These are phyloP conservation scores for Hericium erinaceus DNA, from an alignment of 768 basidiomycete genomes.

Conservation along the genomic window DNA sequence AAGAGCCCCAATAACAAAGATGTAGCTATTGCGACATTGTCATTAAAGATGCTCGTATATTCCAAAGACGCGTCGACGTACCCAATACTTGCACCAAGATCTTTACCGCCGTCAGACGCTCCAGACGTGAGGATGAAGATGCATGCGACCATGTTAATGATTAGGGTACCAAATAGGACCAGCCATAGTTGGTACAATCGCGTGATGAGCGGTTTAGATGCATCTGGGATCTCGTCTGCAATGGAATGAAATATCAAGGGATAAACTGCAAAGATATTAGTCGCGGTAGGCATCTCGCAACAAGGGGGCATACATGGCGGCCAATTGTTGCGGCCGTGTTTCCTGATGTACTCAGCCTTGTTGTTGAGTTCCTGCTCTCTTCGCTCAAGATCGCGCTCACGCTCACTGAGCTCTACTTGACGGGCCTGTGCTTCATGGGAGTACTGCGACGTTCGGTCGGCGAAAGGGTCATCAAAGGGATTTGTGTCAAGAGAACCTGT, in stretches of 20 bases:
- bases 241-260: conserved; percentile 95
- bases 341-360: conserved; percentile 60
- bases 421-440: conserved; percentile 29
- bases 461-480: conserved; percentile 81
- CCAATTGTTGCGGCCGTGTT: conserved; percentile 86
- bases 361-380: conserved; percentile 67
- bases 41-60: conserved; percentile 11
- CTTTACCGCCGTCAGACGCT: conserved; percentile 62
- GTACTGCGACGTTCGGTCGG: conserved; percentile 20
- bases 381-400: conserved; percentile 76
- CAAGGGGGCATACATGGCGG: conserved; percentile 61
- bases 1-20: conserved; percentile 64
- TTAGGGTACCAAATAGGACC: conserved; percentile 68
- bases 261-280: conserved; percentile 48
- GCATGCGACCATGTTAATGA: conserved; percentile 87
- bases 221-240: conserved; percentile 78
- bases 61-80: conserved; percentile 27
- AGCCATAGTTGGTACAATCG: conserved; percentile 94
- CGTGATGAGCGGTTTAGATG: conserved; percentile 68
- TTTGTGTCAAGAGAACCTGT: conserved; percentile 79
- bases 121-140: conserved; percentile 79
- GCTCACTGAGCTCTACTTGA: conserved; percentile 57
- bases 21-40: conserved; percentile 43
- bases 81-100: conserved; percentile 79
- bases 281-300: background rate